Evolutionary conservation across 1,284 basidiomycete genomes (phyloP).

Genomic region (Sporisorium reilianum): DNA sequence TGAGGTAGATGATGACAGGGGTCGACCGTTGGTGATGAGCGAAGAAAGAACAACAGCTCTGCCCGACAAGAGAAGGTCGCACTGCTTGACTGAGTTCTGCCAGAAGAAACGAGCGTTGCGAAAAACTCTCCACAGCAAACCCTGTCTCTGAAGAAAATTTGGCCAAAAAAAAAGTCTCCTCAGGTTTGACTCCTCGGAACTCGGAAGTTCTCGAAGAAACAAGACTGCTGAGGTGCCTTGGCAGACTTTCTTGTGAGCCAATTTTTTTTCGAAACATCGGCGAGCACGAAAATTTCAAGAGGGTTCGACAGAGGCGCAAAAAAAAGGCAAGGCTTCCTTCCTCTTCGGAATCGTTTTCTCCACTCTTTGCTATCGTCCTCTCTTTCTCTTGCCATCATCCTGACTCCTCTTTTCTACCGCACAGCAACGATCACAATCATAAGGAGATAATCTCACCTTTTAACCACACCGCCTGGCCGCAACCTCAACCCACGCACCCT

Average conservation of each 20-base stretch:
- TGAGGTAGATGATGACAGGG: neutral
- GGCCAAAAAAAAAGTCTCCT: slow-evolving; percentile 10
- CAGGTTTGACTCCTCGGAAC: slow-evolving; percentile 16
- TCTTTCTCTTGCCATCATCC: slow-evolving; percentile 10
- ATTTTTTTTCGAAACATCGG: slow-evolving; percentile 29
- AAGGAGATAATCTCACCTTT: too few relatives aligned
- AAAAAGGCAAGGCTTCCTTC: neutral
- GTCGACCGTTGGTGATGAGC: neutral
- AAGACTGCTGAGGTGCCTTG: slow-evolving; percentile 3
- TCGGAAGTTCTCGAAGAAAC: slow-evolving; percentile 7
- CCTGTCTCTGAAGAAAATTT: slow-evolving; percentile 17
- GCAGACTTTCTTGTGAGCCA: slow-evolving; percentile 3
- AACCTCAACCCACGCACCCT: neutral
- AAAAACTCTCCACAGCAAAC: slow-evolving; percentile 32
- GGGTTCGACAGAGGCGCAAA: slow-evolving; percentile 1
- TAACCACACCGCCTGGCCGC: neutral
- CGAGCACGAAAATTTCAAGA: slow-evolving; percentile 44
- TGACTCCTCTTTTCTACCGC: neutral
- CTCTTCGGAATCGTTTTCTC: slow-evolving; percentile 3
- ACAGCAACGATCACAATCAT: neutral
- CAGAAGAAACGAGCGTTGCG: slow-evolving; percentile 2
- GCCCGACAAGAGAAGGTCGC: neutral
- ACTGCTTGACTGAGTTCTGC: neutral
- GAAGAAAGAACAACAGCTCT: neutral
- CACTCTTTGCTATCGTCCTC: neutral